phyloP scores from a whole-genome alignment of 768 basidiomycete species.

The Tulasnella sp. region DNA sequence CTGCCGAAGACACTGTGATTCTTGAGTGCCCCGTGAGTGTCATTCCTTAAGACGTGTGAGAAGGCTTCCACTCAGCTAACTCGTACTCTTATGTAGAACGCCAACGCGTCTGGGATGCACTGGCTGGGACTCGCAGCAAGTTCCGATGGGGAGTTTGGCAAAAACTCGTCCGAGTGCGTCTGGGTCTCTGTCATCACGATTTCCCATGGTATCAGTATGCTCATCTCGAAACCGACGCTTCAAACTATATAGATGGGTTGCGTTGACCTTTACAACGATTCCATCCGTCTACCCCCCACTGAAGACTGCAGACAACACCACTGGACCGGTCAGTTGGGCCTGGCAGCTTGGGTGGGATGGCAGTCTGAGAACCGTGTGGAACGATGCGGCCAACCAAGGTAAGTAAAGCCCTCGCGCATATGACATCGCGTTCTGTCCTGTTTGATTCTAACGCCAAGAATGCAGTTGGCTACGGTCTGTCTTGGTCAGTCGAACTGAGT shows the following conservation, averaged over 20 bases:
- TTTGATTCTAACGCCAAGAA: background rate
- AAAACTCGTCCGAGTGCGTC: background rate
- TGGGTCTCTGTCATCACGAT: background rate
- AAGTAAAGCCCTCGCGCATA: background rate
- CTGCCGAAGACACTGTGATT: background rate
- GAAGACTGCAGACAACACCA: background rate
- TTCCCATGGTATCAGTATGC: background rate
- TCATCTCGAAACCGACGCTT: background rate
- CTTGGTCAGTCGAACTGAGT: background rate
- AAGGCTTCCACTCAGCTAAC: background rate
- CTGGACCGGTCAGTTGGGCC: background rate
- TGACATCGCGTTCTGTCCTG: background rate
- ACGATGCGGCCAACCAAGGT: background rate
- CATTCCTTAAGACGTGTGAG: background rate
- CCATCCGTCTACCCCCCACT: background rate
- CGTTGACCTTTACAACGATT: background rate
- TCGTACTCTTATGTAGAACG: background rate
- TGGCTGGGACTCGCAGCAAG: background rate
- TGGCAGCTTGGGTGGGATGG: background rate
- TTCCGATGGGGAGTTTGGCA: background rate
- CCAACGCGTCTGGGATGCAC: background rate
- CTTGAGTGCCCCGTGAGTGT: background rate
- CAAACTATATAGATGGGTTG: background rate
- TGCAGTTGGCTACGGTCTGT: background rate
- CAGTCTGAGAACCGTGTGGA: background rate